A percentile compares a stretch with the other conserved stretches of the same genome.
Evolutionary conservation across 2,329 filamentous ascomycete species (phyloP).

Genomic region (Microdochium paspali): DNA sequence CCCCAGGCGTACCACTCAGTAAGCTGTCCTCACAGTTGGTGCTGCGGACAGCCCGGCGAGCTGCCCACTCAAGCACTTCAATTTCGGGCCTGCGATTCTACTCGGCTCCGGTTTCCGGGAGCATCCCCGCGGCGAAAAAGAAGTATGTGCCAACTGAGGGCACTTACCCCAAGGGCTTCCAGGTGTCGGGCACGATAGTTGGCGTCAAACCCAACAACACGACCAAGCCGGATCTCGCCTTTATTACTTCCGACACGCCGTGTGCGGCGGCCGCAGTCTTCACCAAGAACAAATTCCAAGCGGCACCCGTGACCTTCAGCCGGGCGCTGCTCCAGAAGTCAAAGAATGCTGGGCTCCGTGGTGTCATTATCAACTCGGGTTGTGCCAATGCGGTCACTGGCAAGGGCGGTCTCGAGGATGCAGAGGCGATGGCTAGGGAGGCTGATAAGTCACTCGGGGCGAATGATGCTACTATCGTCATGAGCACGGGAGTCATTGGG

Average conservation of each 20-base stretch:
- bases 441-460: constrained; percentile 57
- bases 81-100: constrained; percentile 33
- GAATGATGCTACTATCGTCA: constrained; percentile 65
- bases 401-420: constrained; percentile 80
- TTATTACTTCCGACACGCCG: constrained; percentile 77
- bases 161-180: constrained; percentile 84
- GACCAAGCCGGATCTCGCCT: constrained; percentile 79
- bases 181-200: constrained; percentile 77
- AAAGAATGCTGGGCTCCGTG: constrained; percentile 61
- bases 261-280: constrained; percentile 88
- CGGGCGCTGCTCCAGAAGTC: constrained; percentile 59
- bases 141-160: constrained; percentile 83
- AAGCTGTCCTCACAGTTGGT: neutral
- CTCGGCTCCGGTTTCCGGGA: constrained; percentile 46
- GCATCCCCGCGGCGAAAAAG: constrained; percentile 69
- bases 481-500: constrained; percentile 98
- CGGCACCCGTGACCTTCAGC: constrained; percentile 85
- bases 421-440: constrained; percentile 68
- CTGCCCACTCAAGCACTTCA: neutral
- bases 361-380: constrained; percentile 87
- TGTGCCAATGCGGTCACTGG: constrained; percentile 97
- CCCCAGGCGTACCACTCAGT: neutral
- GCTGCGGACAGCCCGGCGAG: neutral
- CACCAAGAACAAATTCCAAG: constrained; percentile 97
- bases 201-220: constrained; percentile 93